phyloP scores from a whole-genome alignment of 2,329 filamentous ascomycete genomes.

The Phyllosticta ampelicida region DNA sequence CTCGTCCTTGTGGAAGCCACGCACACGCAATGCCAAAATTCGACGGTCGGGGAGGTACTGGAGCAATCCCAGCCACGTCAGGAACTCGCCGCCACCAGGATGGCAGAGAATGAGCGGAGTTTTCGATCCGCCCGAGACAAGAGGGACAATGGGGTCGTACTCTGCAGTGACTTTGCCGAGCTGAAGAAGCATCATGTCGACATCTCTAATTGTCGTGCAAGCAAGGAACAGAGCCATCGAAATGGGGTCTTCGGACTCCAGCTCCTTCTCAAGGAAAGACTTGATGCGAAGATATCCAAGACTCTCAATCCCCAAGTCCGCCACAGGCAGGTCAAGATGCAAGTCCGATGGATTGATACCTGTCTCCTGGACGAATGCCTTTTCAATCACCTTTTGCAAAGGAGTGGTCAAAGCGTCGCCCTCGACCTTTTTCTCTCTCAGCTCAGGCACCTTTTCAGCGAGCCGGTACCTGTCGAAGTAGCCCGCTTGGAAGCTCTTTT shows the following conservation, averaged over 20 bases:
- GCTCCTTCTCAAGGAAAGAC: constrained; percentile 5
- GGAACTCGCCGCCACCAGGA: constrained; percentile 9
- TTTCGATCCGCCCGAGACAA: constrained; percentile 4
- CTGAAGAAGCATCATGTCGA: constrained; percentile 5
- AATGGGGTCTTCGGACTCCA: constrained; percentile 5
- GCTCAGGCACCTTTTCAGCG: neutral
- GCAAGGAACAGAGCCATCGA: constrained; percentile 6
- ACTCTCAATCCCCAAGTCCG: constrained; percentile 6
- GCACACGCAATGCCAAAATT: constrained; percentile 2
- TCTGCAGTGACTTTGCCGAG: constrained; percentile 3
- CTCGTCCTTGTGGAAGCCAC: constrained; percentile 10
- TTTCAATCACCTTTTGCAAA: constrained; percentile 3
- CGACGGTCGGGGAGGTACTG: constrained; percentile 5
- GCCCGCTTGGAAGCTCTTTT: constrained; percentile 2
- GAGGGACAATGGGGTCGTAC: constrained; percentile 8
- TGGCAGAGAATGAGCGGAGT: constrained; percentile 9
- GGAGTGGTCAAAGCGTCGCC: neutral
- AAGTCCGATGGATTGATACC: constrained; percentile 1
- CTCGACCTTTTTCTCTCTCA: neutral
- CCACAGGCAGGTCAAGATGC: neutral
- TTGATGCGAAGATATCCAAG: constrained; percentile 9
- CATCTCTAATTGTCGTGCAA: constrained; percentile 1
- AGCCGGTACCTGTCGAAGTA: constrained; percentile 7
- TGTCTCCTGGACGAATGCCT: neutral
- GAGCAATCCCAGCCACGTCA: constrained; percentile 7